Percentiles rank a stretch among this genome's conserved stretches.
Conservation (phyloP, 2,329 filamentous ascomycete species). For the Pseudopithomyces maydicus region DNA sequence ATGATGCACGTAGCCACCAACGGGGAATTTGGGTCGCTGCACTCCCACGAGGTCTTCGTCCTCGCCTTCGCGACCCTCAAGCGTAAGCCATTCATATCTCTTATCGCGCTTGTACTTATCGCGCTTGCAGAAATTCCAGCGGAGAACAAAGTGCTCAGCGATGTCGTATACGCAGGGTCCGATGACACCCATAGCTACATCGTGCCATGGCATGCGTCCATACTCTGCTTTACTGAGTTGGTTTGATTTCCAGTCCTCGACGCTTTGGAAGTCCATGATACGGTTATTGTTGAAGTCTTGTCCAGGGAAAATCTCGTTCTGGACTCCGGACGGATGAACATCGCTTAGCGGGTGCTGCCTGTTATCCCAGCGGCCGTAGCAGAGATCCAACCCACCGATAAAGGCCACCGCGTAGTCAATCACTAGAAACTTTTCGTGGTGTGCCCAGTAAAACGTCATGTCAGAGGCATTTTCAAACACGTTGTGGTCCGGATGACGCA, state of each 20-base stretch:
- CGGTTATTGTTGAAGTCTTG: constrained; percentile 99
- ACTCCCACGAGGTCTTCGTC: constrained; percentile 88
- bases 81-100: constrained; percentile 80
- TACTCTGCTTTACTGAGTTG: constrained; percentile 89
- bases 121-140: constrained; percentile 96
- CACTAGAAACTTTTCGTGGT: constrained; percentile 97
- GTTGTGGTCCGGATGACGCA: constrained; percentile 95
- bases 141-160: constrained; percentile 89
- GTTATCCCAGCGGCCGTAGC: constrained; percentile 93
- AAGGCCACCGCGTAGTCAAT: constrained; percentile 91
- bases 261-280: constrained; percentile 92
- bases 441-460: constrained; percentile 97
- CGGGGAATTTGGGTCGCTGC: constrained; percentile 85
- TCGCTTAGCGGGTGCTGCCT: constrained; percentile 86
- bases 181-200: constrained; percentile 89
- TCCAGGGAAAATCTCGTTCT: constrained; percentile 87
- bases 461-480: constrained; percentile 91
- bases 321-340: constrained; percentile 81
- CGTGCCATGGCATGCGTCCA: constrained; percentile 98
- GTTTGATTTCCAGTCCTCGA: constrained; percentile 90
- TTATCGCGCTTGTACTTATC: constrained; percentile 96
- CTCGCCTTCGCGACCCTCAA: constrained; percentile 76
- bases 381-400: constrained; percentile 91
- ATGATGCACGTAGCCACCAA: constrained; percentile 85
- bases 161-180: constrained; percentile 92